Conservation (phyloP, 1,139 yeast species). For the Kodamaea arcana region DNA sequence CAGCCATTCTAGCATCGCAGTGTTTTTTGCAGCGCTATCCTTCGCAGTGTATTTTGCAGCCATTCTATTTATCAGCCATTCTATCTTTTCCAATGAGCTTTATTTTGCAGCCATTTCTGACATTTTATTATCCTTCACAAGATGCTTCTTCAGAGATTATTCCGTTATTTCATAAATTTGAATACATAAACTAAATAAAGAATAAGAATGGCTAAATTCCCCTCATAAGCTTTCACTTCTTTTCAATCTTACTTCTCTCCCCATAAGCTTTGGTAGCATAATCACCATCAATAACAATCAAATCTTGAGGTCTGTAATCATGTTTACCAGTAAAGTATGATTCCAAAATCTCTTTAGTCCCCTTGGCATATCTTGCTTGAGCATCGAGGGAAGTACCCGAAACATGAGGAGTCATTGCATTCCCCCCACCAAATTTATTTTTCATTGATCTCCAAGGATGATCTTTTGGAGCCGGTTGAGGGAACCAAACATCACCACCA, state of each 20-base stretch:
- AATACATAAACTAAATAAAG: neutral
- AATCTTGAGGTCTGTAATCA: slow-evolving; percentile 70
- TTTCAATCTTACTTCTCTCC: slow-evolving; percentile 27
- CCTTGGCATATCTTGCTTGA: slow-evolving; percentile 67
- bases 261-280: slow-evolving; percentile 77
- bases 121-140: neutral
- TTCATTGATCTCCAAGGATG: slow-evolving; percentile 76
- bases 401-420: slow-evolving; percentile 83
- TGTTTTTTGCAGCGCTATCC: no score
- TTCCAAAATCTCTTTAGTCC: slow-evolving; percentile 61
- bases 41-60: no score
- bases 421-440: slow-evolving; percentile 67
- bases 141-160: neutral
- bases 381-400: slow-evolving; percentile 82
- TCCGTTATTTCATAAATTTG: neutral
- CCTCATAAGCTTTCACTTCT: neutral
- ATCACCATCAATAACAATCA: slow-evolving; percentile 67
- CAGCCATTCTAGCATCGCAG: no score
- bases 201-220: neutral
- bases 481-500: slow-evolving; percentile 84
- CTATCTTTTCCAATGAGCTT: no score
- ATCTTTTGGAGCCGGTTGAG: slow-evolving; percentile 73
- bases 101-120: neutral
- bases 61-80: no score
- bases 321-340: slow-evolving; percentile 57